Conservation (phyloP, 2,329 filamentous ascomycete species). For the Neodidymelliopsis sp. region DNA sequence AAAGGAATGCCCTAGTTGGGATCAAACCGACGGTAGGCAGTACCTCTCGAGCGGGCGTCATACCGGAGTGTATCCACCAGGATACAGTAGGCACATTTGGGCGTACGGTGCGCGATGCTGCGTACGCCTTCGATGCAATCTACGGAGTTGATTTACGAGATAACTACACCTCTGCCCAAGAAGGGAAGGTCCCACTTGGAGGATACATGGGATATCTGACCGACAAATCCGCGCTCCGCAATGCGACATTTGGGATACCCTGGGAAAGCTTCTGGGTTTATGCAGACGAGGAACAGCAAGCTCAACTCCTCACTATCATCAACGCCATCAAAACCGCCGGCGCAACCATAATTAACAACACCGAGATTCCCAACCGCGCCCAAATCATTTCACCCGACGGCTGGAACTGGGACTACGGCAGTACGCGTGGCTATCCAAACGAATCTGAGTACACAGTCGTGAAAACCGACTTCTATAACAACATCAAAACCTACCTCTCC, state of each 20-base stretch:
- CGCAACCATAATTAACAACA: constrained; percentile 72
- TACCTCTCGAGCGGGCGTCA: constrained; percentile 64
- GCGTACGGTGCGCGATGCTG: constrained; percentile 72
- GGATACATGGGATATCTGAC: constrained; percentile 67
- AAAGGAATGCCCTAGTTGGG: constrained; percentile 73
- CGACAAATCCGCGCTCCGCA: constrained; percentile 62
- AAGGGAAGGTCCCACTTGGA: constrained; percentile 60
- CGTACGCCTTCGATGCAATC: constrained; percentile 71
- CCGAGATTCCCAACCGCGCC: constrained; percentile 70
- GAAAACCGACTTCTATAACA: constrained; percentile 74
- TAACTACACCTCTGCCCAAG: constrained; percentile 69
- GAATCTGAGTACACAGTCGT: constrained; percentile 77
- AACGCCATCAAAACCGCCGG: constrained; percentile 65
- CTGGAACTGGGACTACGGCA: constrained; percentile 79
- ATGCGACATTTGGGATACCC: constrained; percentile 73
- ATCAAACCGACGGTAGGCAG: constrained; percentile 79
- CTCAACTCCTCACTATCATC: constrained; percentile 59
- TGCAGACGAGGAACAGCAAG: constrained; percentile 63
- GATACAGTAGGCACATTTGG: constrained; percentile 75
- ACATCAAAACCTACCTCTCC: constrained; percentile 69
- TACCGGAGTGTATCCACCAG: constrained; percentile 72
- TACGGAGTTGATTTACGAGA: constrained; percentile 69
- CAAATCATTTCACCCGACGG: constrained; percentile 69
- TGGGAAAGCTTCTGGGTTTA: constrained; percentile 76
- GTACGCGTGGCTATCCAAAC: constrained; percentile 68